A percentile compares a stretch with the other conserved stretches of the same genome.
Conservation (phyloP, 192 early-diverging fungal genomes). For the Physocladia obscura region DNA sequence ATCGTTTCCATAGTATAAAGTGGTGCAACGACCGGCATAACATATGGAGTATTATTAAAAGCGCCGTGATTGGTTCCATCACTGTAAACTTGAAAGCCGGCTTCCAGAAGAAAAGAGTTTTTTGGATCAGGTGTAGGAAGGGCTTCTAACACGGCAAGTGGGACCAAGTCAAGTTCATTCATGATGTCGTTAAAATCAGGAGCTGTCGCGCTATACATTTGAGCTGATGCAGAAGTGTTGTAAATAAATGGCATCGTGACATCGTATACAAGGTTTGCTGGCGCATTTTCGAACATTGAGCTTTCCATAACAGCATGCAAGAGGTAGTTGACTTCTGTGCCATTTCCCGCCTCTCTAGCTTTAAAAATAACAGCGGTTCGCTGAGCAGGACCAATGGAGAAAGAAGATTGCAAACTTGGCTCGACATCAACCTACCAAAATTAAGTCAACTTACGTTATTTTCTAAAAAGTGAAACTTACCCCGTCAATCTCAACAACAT, state of each 20-base stretch:
- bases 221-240: not conserved
- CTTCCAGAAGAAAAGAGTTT: constrained; percentile 51
- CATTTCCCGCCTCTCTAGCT: constrained; percentile 52
- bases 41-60: constrained; percentile 76
- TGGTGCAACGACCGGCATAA: constrained; percentile 62
- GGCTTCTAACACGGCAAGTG: not conserved
- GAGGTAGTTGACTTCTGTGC: constrained; percentile 55
- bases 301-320: constrained; percentile 76
- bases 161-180: not conserved
- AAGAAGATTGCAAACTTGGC: constrained; percentile 50
- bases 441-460: not conserved
- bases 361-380: constrained; percentile 79
- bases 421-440: constrained; percentile 48
- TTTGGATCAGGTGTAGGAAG: constrained; percentile 49
- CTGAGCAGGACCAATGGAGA: constrained; percentile 71
- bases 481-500: constrained; percentile 81
- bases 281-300: constrained; percentile 72
- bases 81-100: constrained; percentile 61
- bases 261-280: constrained; percentile 43
- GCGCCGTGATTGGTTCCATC: constrained; percentile 79
- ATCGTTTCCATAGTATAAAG: constrained; percentile 66
- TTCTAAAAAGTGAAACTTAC: constrained; percentile 26
- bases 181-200: constrained; percentile 16
- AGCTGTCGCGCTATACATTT: constrained; percentile 6
- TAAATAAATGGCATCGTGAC: constrained; percentile 20